Percentiles rank a stretch among this genome's conserved stretches.
Evolutionary conservation across 495 filamentous ascomycete species (phyloP).

Genomic region (Bombardia bombarda): DNA sequence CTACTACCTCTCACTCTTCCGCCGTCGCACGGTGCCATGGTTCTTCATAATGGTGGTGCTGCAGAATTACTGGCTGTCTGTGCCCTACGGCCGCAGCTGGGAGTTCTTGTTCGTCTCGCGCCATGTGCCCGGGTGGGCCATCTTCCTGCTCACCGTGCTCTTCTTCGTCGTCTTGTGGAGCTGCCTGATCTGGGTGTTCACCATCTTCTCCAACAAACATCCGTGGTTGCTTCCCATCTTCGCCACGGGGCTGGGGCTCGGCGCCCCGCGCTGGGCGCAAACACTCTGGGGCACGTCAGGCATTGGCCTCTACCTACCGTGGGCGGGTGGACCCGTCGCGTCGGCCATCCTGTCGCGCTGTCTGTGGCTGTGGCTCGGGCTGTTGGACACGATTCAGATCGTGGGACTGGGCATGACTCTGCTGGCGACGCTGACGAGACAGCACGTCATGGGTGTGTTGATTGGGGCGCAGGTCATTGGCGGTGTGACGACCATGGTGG

Average conservation of each 20-base stretch:
- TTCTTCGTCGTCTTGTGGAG: constrained; percentile 55
- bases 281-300: constrained; percentile 50
- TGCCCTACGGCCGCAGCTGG: constrained; percentile 55
- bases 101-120: constrained; percentile 46
- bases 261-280: constrained; percentile 55
- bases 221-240: constrained; percentile 58
- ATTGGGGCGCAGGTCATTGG: constrained; percentile 51
- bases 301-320: constrained; percentile 49
- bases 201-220: constrained; percentile 41
- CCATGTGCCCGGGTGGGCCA: constrained; percentile 42
- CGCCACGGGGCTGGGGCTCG: constrained; percentile 39
- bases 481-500: constrained; percentile 47
- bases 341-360: constrained; percentile 45
- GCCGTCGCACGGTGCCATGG: constrained; percentile 52
- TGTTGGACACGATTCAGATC: constrained; percentile 54
- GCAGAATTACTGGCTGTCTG: constrained; percentile 56
- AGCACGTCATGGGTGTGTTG: constrained; percentile 50
- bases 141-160: constrained; percentile 41
- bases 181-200: constrained; percentile 35
- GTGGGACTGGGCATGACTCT: constrained; percentile 59
- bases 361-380: constrained; percentile 59
- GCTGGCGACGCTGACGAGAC: constrained; percentile 52
- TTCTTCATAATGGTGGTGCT: constrained; percentile 52
- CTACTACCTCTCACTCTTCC: constrained; percentile 46
- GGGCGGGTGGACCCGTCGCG: constrained; percentile 39